phyloP scores from a whole-genome alignment of 371 early-diverging fungal species.

The Apophysomyces trapeziformis region DNA sequence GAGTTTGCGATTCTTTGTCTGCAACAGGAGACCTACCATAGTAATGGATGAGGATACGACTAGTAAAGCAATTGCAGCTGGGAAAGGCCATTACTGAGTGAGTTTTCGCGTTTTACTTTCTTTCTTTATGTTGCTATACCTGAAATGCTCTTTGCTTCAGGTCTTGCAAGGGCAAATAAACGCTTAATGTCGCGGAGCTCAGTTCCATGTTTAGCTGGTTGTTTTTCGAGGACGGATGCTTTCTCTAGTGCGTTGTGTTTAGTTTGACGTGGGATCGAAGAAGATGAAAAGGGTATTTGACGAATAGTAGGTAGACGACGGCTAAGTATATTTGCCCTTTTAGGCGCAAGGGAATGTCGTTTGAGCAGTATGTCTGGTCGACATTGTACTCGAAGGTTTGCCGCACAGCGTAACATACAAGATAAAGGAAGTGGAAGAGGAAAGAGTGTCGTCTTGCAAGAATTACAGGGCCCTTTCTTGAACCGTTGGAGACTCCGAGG shows the following conservation, averaged over 20 bases:
- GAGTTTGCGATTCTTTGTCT: background rate
- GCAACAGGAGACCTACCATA: conserved; percentile 49
- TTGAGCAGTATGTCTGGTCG: background rate
- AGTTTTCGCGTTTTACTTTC: background rate
- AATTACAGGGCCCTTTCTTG: background rate
- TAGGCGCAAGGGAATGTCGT: background rate
- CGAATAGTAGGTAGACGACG: background rate
- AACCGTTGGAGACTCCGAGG: no score
- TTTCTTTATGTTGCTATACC: conserved; percentile 27
- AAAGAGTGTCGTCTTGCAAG: background rate
- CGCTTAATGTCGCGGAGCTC: conserved; percentile 36
- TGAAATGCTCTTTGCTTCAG: conserved; percentile 49
- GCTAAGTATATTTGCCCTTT: background rate
- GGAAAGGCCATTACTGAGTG: background rate
- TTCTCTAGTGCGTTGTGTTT: conserved; percentile 6
- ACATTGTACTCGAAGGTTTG: background rate
- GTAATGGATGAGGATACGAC: conserved; percentile 77
- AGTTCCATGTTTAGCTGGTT: conserved; percentile 18
- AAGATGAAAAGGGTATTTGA: background rate
- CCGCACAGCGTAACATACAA: conserved; percentile 3
- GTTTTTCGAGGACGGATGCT: conserved; percentile 8
- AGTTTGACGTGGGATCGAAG: conserved; percentile 7
- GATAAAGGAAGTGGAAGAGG: background rate
- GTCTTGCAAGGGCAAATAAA: conserved; percentile 46
- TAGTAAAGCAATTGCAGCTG: conserved; percentile 57